phyloP scores from a whole-genome alignment of 2,329 filamentous ascomycete genomes.

The Thelonectria rubi region DNA sequence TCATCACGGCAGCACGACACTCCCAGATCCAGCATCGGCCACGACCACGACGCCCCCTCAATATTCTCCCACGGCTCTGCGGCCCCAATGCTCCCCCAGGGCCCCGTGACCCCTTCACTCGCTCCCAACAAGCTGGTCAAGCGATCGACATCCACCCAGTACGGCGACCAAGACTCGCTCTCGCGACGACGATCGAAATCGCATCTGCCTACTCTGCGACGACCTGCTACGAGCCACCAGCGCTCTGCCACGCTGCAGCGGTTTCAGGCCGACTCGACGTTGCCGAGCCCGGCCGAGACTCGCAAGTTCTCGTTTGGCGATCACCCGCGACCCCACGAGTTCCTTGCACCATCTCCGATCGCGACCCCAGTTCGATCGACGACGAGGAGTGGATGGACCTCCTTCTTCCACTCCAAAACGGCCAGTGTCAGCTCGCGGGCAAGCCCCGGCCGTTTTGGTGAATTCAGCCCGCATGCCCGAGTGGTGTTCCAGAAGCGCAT shows the following conservation, averaged over 20 bases:
- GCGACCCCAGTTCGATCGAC: conserved; percentile 32
- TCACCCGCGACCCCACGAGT: conserved; percentile 43
- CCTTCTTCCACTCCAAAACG: conserved; percentile 63
- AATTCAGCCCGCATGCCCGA: conserved; percentile 41
- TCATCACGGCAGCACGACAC: conserved; percentile 71
- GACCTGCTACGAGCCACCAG: conserved; percentile 83
- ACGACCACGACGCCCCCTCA: conserved; percentile 72
- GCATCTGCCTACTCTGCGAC: conserved; percentile 71
- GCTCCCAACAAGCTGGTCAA: conserved; percentile 83
- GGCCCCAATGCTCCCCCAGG: conserved; percentile 65
- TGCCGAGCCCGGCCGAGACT: conserved; percentile 37
- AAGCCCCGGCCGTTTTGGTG: conserved; percentile 39
- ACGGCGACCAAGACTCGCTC: conserved; percentile 53
- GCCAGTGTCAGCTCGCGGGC: conserved; percentile 36
- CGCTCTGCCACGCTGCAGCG: conserved; percentile 75
- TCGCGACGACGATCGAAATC: conserved; percentile 63
- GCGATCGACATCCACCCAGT: conserved; percentile 67
- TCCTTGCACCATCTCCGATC: conserved; percentile 42
- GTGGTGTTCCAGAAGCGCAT: conserved; percentile 42
- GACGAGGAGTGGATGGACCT: conserved; percentile 56
- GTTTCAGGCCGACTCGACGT: conserved; percentile 47
- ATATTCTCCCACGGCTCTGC: conserved; percentile 73
- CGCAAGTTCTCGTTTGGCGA: conserved; percentile 50
- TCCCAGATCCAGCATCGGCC: conserved; percentile 69
- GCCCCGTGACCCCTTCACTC: conserved; percentile 53